A percentile compares a stretch with the other conserved stretches of the same genome.
Conservation (phyloP, 2,329 filamentous ascomycete species). For the Hysterium pulicare region DNA sequence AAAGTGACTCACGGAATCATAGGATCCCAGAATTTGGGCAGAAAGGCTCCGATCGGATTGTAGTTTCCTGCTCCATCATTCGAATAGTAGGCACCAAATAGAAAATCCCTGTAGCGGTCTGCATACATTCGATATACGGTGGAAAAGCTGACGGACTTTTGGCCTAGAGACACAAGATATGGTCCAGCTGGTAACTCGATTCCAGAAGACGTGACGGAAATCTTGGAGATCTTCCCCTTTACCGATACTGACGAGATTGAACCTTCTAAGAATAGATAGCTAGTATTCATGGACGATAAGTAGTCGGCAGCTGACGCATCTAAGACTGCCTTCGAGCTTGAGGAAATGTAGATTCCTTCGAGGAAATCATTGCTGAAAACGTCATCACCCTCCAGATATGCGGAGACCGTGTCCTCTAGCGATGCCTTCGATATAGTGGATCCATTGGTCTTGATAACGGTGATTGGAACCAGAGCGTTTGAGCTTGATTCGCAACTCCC, state of each 20-base stretch:
- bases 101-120: conserved; percentile 27
- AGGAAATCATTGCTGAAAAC: conserved; percentile 38
- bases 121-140: conserved; percentile 28
- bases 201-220: conserved; percentile 7
- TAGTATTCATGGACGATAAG: conserved; percentile 14
- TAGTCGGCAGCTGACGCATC: conserved; percentile 20
- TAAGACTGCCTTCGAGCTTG: conserved; percentile 16
- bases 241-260: conserved; percentile 8
- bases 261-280: conserved; percentile 13
- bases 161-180: conserved; percentile 19
- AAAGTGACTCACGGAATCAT: conserved; percentile 23
- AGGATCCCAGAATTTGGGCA: conserved; percentile 25
- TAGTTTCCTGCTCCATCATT: conserved; percentile 21
- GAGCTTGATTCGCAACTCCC: conserved; percentile 3
- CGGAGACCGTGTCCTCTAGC: conserved; percentile 26
- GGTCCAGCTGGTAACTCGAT: conserved; percentile 24
- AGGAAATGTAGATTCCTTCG: conserved; percentile 28
- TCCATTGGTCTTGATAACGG: conserved; percentile 28
- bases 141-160: conserved; percentile 15
- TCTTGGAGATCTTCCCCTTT: conserved; percentile 4
- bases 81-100: conserved; percentile 28
- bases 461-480: conserved; percentile 18
- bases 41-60: conserved; percentile 20
- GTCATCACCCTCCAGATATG: conserved; percentile 35
- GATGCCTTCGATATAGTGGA: conserved; percentile 24